Evolutionary conservation across 371 early-diverging fungal species (phyloP), one percentile per base, ranked within the genome.

Genomic region (Apophysomyces ossiformis): DNA sequence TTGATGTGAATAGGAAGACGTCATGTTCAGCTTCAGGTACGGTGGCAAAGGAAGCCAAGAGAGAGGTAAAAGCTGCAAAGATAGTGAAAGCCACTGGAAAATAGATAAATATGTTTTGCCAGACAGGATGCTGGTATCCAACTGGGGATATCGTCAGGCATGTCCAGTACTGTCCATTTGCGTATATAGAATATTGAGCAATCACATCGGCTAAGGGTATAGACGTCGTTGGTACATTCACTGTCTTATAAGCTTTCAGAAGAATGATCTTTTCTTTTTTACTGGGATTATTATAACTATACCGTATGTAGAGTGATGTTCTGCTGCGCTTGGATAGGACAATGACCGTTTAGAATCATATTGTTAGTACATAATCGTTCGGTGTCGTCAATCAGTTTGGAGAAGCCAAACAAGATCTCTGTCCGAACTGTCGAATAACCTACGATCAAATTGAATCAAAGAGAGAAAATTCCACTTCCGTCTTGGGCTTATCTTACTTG

Each of bases 151-250:
- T 61, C 7, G 69, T 71, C 4, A 79, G 63, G 60, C 87, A 87
- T 9, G 74, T 65, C 44, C 83, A 72, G 5, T 73, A 67, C 21
- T 50, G 54, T 7, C 54, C 21, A 50, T 26, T 21, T 18, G 18
- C 21, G 54, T 50, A 50, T 4, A 50, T 21, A 21, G 54, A 50
- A 50, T 18, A 50, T 16, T 26, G 54, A 21, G 54, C 54, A 21
- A 75, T 74, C 37, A 92, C 73, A 26, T 87, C 91, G 32, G 95
- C 89, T 47, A 93, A 73, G 11, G 96, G 96, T 58, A 95, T 91
- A 4, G 92, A 82, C 35, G 81, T 81, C 0, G 86, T 84, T 21
- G 80, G 73, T 39, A 87, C 85, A 58, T 85, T 79, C 57, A 93
- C 73, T 0, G 91, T 86, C 54, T 50, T 50, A 21, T 18, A 9